Percentiles rank a stretch among this genome's conserved stretches.
Evolutionary conservation across 169 alveolate genomes (phyloP).

Genomic region (Eimeria tenella): DNA sequence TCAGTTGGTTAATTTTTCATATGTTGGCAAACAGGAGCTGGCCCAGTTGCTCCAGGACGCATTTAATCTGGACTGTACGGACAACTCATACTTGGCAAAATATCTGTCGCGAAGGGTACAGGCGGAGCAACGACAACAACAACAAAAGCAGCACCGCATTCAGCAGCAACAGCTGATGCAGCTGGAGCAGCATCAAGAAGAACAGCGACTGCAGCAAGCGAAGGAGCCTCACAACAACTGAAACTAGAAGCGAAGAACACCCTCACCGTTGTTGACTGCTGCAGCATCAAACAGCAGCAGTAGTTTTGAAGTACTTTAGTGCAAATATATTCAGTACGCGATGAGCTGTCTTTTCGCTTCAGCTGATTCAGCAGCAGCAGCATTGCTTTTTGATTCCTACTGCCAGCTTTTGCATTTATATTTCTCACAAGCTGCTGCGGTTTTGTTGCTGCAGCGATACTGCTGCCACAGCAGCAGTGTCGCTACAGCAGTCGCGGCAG

Average conservation of each 20-base stretch:
- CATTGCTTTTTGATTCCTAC: neutral
- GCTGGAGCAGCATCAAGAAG: neutral
- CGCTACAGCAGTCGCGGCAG: no score
- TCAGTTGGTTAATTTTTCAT: neutral
- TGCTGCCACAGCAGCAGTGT: neutral
- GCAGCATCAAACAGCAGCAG: neutral
- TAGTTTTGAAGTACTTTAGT: neutral
- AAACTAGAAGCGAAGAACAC: no score
- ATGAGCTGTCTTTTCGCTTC: neutral
- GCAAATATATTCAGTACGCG: neutral
- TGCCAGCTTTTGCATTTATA: no score
- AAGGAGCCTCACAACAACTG: neutral
- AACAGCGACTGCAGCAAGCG: slow-evolving; percentile 36
- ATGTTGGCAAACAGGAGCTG: slow-evolving; percentile 75
- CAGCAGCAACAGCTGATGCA: slow-evolving; percentile 40
- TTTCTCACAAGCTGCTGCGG: no score
- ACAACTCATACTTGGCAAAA: slow-evolving; percentile 82
- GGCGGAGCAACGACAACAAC: slow-evolving; percentile 40
- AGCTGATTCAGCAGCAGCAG: neutral
- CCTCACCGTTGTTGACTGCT: neutral
- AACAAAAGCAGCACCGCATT: slow-evolving; percentile 46
- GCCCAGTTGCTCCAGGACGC: slow-evolving; percentile 83
- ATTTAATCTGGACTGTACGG: slow-evolving; percentile 75
- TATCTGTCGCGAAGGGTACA: slow-evolving; percentile 63
- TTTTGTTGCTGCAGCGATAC: neutral